A percentile compares a stretch with the other conserved stretches of the same genome.
These are phyloP conservation scores for Abelmoschus esculentus DNA, from an alignment of 345 rosid species.

Conservation along the genomic window DNA sequence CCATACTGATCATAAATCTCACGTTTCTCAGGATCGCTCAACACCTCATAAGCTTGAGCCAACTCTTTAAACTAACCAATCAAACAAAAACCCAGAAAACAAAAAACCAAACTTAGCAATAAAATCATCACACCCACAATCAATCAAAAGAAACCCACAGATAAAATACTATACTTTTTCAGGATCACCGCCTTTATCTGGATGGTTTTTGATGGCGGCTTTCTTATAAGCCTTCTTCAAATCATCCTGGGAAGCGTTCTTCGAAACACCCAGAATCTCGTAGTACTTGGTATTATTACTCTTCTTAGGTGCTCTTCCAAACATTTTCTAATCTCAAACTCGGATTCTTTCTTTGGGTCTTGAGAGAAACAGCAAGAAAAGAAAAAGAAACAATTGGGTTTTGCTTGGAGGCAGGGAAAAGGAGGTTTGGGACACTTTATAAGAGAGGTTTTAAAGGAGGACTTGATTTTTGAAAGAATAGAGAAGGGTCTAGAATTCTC, in stretches of 20 bases:
- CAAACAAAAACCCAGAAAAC: background rate
- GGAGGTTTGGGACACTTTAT: background rate
- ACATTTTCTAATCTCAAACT: constrained; percentile 32
- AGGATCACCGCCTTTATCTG: constrained; percentile 98
- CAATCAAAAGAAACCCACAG: constrained; percentile 1
- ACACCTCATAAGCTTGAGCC: constrained; percentile 81
- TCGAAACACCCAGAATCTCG: constrained; percentile 76
- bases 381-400: background rate
- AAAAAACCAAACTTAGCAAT: background rate
- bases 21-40: constrained; percentile 87
- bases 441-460: background rate
- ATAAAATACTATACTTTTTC: constrained; percentile 44
- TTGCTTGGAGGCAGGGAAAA: no score
- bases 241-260: constrained; percentile 68
- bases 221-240: constrained; percentile 83
- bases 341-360: no score
- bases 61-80: constrained; percentile 75
- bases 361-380: no score
- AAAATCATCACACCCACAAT: background rate
- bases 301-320: constrained; percentile 71
- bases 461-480: background rate
- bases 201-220: constrained; percentile 93
- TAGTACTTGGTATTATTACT: constrained; percentile 74
- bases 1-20: constrained; percentile 85
- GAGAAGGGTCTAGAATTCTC: constrained; percentile 12